Conservation (phyloP, 208 protist species). For the Leishmania turanica region DNA sequence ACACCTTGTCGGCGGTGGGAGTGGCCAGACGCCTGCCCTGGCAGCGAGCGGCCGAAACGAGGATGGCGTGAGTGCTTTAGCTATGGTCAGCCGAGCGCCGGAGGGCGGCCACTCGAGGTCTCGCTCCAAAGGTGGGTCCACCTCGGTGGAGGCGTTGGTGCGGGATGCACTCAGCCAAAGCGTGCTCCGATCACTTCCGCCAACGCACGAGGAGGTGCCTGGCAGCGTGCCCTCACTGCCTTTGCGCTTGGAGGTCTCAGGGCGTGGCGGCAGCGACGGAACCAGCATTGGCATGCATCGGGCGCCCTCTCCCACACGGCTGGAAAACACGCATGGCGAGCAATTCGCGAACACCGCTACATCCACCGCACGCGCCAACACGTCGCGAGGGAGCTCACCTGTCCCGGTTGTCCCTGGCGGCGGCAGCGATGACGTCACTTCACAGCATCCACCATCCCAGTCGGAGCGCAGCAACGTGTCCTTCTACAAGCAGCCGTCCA, state of each 20-base stretch:
- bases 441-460: neutral
- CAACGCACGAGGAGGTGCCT: slow-evolving; percentile 27
- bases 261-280: neutral
- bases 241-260: slow-evolving; percentile 1
- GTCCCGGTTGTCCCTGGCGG: neutral
- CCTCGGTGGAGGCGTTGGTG: slow-evolving; percentile 50
- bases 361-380: neutral
- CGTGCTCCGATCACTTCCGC: slow-evolving; percentile 42
- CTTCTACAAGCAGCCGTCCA: slow-evolving; percentile 18
- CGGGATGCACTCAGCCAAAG: slow-evolving; percentile 70
- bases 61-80: neutral
- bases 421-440: neutral
- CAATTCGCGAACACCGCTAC: neutral
- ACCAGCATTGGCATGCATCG: neutral
- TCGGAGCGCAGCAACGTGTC: neutral
- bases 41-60: neutral
- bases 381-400: neutral
- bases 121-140: slow-evolving; percentile 9
- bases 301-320: neutral
- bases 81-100: neutral
- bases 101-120: neutral
- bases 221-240: neutral
- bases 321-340: neutral
- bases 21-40: neutral
- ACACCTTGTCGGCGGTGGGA: neutral